Base-by-base conservation (phyloP, 257 asterid genomes). In the Solanum habrochaites region DNA sequence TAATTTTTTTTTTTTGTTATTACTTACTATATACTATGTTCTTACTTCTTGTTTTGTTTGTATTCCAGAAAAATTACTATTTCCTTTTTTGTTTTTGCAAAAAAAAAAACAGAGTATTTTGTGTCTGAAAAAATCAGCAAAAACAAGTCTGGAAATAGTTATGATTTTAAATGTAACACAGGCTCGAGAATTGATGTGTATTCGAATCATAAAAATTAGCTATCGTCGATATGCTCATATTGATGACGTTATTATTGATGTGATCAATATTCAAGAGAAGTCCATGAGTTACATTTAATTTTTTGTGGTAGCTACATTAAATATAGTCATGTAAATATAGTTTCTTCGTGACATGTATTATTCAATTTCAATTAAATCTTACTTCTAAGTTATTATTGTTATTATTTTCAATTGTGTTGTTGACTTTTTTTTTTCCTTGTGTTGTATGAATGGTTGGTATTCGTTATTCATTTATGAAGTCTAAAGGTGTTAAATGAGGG, bases 101-200 rank as follows among this genome's bases (percentile, higher is more conserved):
- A 37, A 37, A 37, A 37, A 37, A 45, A 8, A 31, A 31, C 13
- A 71, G 40, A 67, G 74, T 29, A 29, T 3, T 60, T 60, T 23
- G 69, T 62, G 29, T 10, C 69, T 62, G 23, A 32, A 16, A 16
- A 31, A 71, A 92, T 91, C 88, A 92, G 92, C 91, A 86, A 91
- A 94, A 93, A 95, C 97, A 93, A 91, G 86, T 87, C 4, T 92
- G 98, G 94, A 95, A 93, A 93, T 93, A 89, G 94, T 90, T n/a
- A 58, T 85, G 83, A 35, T 73, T 27, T 66, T 27, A 13, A 27
- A 27, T 66, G 37, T 27, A 27, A 2, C 37, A 8, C 0, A 1
- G 21, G 73, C 37, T 66, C 73, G 5, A 66, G 21, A 66, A 66
- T 66, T 12, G 21, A 66, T 3, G 11, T 66, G 20, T 66, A 66